These are phyloP conservation scores for Cucurbita argyrosperma DNA, from an alignment of 306 rosid species.

Conservation along the genomic window DNA sequence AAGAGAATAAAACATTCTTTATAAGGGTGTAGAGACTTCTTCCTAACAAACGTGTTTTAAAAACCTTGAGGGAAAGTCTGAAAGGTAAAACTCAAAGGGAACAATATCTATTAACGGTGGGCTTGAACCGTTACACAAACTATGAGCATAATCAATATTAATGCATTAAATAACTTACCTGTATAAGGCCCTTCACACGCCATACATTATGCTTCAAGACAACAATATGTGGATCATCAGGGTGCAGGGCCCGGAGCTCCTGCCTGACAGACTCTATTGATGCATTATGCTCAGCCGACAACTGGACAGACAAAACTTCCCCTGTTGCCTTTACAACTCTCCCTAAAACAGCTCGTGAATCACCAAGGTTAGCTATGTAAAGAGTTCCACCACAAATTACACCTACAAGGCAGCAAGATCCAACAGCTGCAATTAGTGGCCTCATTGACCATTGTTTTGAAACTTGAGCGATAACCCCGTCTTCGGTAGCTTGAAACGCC, in stretches of 20 bases:
- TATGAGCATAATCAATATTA: not conserved
- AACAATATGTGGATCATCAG: slow-evolving; percentile 40
- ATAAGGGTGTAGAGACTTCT: no score
- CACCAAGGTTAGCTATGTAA: slow-evolving; percentile 42
- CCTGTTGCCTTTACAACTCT: slow-evolving; percentile 43
- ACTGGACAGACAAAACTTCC: slow-evolving; percentile 39
- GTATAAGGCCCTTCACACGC: slow-evolving; percentile 54
- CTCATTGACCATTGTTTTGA: slow-evolving; percentile 26
- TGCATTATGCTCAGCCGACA: slow-evolving; percentile 45
- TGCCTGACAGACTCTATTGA: slow-evolving; percentile 45
- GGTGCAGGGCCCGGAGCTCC: slow-evolving; percentile 44
- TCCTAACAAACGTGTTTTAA: no score
- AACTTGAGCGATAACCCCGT: slow-evolving; percentile 39
- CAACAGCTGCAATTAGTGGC: slow-evolving; percentile 59
- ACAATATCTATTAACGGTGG: no score
- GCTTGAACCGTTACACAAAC: not conserved
- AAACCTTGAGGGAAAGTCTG: no score
- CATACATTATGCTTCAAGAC: slow-evolving; percentile 55
- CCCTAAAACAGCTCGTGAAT: slow-evolving; percentile 57
- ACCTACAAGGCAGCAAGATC: slow-evolving; percentile 53
- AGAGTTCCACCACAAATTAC: slow-evolving; percentile 41
- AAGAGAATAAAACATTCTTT: no score
- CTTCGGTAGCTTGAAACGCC: slow-evolving; percentile 59
- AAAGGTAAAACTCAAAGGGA: no score
- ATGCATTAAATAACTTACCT: slow-evolving; percentile 17